phyloP scores from a whole-genome alignment of 345 rosid species.

The Brassica rapa region DNA sequence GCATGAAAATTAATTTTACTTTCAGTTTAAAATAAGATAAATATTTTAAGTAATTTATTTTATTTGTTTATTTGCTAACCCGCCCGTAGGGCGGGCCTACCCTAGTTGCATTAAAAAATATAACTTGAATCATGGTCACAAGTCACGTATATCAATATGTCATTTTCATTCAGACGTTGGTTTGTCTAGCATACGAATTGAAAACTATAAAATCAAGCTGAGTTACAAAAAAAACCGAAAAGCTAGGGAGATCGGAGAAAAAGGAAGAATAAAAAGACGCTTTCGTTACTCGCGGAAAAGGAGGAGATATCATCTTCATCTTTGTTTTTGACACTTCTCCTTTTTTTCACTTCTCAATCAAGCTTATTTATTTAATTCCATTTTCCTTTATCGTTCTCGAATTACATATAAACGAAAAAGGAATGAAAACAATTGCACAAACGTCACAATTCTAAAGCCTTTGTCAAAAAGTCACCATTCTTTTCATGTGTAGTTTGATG shows the following conservation, averaged over 20 bases:
- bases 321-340: slow-evolving; percentile 34
- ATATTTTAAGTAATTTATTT: too few species aligned
- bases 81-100: too few species aligned
- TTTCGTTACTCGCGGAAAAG: slow-evolving; percentile 30
- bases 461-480: slow-evolving; percentile 3
- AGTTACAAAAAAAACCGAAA: slow-evolving; percentile 30
- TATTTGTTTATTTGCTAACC: too few species aligned
- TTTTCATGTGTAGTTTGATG: not conserved
- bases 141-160: slow-evolving; percentile 32
- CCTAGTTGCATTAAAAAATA: slow-evolving; percentile 18
- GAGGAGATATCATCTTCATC: slow-evolving; percentile 27
- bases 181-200: slow-evolving; percentile 1
- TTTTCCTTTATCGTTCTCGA: not conserved
- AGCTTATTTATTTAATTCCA: slow-evolving; percentile 23
- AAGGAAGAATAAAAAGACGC: not conserved
- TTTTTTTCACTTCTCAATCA: slow-evolving; percentile 23
- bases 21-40: too few species aligned
- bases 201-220: not conserved
- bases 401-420: not conserved
- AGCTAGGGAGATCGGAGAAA: slow-evolving; percentile 12
- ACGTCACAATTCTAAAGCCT: not conserved
- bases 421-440: not conserved
- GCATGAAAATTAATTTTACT: too few species aligned
- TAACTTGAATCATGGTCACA: not conserved
- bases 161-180: slow-evolving; percentile 28